phyloP scores from a whole-genome alignment of 331 rosid species.

The Phaseolus coccineus region DNA sequence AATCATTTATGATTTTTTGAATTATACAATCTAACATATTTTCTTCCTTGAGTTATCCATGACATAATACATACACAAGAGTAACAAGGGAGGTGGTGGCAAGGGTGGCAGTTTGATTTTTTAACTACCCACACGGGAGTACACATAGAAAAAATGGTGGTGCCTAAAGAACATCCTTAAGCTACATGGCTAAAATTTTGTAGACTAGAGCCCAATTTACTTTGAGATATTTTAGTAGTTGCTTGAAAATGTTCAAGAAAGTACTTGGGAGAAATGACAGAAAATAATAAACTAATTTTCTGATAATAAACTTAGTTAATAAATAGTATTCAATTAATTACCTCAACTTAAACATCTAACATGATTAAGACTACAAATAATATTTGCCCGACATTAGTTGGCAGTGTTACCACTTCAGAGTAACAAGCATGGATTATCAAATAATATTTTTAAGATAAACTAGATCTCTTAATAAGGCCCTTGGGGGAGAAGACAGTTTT shows the following conservation, averaged over 20 bases:
- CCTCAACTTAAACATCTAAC: constrained; percentile 20
- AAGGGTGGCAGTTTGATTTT: too few species aligned
- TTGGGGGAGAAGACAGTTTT: constrained; percentile 5
- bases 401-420: constrained; percentile 1
- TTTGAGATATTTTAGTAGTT: neutral
- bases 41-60: too few species aligned
- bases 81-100: too few species aligned
- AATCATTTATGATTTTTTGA: too few species aligned
- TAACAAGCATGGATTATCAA: constrained; percentile 34
- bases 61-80: too few species aligned
- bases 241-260: neutral
- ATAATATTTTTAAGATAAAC: constrained; percentile 24
- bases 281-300: neutral
- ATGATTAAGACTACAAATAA: constrained; percentile 18
- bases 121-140: too few species aligned
- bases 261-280: neutral
- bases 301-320: neutral
- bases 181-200: neutral
- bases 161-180: neutral
- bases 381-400: constrained; percentile 9
- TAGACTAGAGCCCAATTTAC: neutral
- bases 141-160: too few species aligned
- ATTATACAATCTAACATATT: too few species aligned
- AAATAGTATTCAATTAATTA: constrained; percentile 17
- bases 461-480: neutral